These are phyloP conservation scores for Brasenia schreberi DNA, from an alignment of 164 flowering plant species.

Conservation along the genomic window DNA sequence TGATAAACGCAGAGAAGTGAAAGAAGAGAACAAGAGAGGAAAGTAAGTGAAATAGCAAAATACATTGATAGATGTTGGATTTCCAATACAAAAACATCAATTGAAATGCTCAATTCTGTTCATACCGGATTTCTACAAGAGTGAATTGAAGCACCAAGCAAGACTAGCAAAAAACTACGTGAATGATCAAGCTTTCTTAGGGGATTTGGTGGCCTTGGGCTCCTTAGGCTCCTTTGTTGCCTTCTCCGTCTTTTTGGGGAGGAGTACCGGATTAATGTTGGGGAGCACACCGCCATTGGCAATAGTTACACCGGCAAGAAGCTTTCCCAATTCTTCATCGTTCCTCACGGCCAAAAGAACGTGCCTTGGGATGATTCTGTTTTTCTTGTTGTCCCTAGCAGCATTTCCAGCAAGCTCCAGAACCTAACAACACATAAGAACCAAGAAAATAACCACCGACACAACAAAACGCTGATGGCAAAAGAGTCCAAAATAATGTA, in stretches of 20 bases:
- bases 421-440: constrained; percentile 20
- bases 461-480: too few relatives aligned
- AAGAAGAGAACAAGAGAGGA: too few relatives aligned
- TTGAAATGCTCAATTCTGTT: too few relatives aligned
- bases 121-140: too few relatives aligned
- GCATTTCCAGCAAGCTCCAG: constrained; percentile 74
- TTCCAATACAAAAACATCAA: too few relatives aligned
- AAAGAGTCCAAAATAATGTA: too few relatives aligned
- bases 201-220: constrained; percentile 39
- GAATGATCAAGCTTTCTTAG: constrained; percentile 2
- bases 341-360: constrained; percentile 58
- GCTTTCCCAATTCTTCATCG: constrained; percentile 66
- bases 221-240: constrained; percentile 14
- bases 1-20: too few relatives aligned
- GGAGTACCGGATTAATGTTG: constrained; percentile 55
- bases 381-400: constrained; percentile 69
- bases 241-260: constrained; percentile 51
- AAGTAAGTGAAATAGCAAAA: too few relatives aligned
- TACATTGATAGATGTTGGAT: too few relatives aligned
- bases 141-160: too few relatives aligned
- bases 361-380: constrained; percentile 54
- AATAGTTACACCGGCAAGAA: constrained; percentile 51
- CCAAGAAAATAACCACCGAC: too few relatives aligned
- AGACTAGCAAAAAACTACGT: too few relatives aligned
- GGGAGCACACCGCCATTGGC: constrained; percentile 72